Evolutionary conservation across 345 rosid genomes (phyloP).

Genomic region (Populus ilicifolia): DNA sequence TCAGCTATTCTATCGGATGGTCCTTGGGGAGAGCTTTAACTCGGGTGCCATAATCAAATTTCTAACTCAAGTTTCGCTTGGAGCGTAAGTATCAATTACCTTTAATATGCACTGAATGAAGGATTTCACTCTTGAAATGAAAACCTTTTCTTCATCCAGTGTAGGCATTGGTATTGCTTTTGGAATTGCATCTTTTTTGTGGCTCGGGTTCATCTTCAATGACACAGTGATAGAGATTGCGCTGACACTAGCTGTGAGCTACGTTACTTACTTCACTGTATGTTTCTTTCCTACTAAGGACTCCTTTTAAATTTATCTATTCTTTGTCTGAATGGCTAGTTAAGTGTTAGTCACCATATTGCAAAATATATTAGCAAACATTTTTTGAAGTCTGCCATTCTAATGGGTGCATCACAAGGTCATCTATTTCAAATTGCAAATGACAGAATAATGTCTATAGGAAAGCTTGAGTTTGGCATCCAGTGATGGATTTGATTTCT

Average conservation of each 20-base stretch:
- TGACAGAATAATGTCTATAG: not conserved
- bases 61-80: conserved; percentile 67
- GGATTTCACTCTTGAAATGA: conserved; percentile 13
- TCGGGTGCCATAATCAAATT: conserved; percentile 59
- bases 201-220: conserved; percentile 91
- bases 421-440: not conserved
- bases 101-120: conserved; percentile 3
- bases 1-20: conserved; percentile 86
- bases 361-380: not conserved
- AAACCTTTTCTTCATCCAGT: conserved; percentile 46
- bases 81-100: conserved; percentile 70
- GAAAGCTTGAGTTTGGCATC: not conserved
- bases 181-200: conserved; percentile 80
- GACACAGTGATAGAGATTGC: conserved; percentile 91
- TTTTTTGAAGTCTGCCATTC: not conserved
- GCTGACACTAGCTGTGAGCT: conserved; percentile 91
- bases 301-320: not conserved
- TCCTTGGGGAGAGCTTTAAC: conserved; percentile 54
- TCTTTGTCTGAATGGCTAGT: not conserved
- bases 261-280: conserved; percentile 82
- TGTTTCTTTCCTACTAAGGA: conserved; percentile 24
- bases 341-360: not conserved
- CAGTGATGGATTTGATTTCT: not conserved
- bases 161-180: conserved; percentile 87
- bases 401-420: not conserved